Evolutionary conservation across 345 rosid genomes (phyloP).

Genomic region (Hirschfeldia incana): DNA sequence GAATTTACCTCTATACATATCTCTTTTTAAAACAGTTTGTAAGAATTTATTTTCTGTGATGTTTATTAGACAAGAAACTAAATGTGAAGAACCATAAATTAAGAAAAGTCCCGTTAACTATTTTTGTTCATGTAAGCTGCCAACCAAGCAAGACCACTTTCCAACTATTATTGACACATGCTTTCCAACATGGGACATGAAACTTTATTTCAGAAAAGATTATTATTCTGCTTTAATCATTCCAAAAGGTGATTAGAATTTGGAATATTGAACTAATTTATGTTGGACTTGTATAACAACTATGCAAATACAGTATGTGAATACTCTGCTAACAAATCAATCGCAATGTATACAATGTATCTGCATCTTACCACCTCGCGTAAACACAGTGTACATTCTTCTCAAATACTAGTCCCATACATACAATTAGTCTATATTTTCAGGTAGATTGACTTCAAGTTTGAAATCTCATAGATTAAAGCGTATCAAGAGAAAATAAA

Average conservation of each 20-base stretch:
- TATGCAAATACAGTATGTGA: not conserved
- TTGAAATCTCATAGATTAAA: constrained; percentile 10
- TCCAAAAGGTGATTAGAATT: constrained; percentile 26
- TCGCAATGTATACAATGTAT: not conserved
- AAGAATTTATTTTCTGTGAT: not conserved
- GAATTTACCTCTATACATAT: constrained; percentile 36
- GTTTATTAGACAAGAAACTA: constrained; percentile 8
- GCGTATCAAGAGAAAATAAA: not conserved
- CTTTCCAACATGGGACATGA: constrained; percentile 36
- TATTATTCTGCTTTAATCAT: constrained; percentile 23
- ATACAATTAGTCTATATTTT: too few relatives aligned
- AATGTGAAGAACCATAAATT: not conserved
- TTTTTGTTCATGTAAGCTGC: constrained; percentile 34
- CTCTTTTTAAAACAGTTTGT: not conserved
- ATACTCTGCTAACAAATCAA: too few relatives aligned
- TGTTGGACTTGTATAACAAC: not conserved
- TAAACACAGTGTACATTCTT: too few relatives aligned
- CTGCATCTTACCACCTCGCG: too few relatives aligned
- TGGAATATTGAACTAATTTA: constrained; percentile 7
- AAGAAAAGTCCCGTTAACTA: constrained; percentile 3
- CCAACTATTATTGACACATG: constrained; percentile 38
- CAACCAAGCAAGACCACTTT: constrained; percentile 40
- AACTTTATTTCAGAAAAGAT: constrained; percentile 31
- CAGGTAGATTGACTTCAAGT: not conserved
- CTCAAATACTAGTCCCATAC: too few relatives aligned